Evolutionary conservation across 441 rosid genomes (phyloP), one percentile per base, ranked within the genome.

Genomic region (Eruca vesicaria): DNA sequence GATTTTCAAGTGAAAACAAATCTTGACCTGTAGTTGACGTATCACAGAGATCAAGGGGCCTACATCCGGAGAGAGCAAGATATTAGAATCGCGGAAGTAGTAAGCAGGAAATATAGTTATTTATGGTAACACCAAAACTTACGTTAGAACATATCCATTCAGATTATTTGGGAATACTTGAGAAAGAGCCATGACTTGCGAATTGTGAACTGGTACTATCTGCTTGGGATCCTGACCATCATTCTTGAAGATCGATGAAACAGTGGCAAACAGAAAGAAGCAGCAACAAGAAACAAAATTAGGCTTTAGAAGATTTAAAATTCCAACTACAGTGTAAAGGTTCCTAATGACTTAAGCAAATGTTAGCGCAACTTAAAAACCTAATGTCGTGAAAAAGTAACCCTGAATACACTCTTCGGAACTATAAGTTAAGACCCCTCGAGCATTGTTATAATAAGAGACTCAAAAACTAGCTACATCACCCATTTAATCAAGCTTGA

Each of bases 31-130:
- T 81, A 64, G 87, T 77, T 79, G 88, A 79, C 57, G 78, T 80
- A 80, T 97, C 97, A 80, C 93, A 90, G 67, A 97, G 85, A 87
- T 97, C 99, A 75, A 91, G 93, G 67, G 99, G 99, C 92, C 99
- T 97, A 84, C 88, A 86, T 80, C 78, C 80, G 80, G 62, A 85
- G 66, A 76, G 65, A 76, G 55, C 29, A 67, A 74, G 60, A 72
- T 55, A 71, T 79, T 69, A 75, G 63, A 60, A 71, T 71, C 35
- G 75, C 32, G 63, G 32, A 77, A 69, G 78, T 68, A 38, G 76
- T 43, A 29, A 59, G 66, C 52, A 67, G 48, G 71, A 32, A 43
- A 11, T 53, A 79, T 29, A 58, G 45, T 23, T 45, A 74, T 59
- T 41, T 61, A 72, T 59, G 45, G 35, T 77, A 77, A 76, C 38